Percentiles rank a stretch among this genome's conserved stretches.
Evolutionary conservation across 495 filamentous ascomycete genomes (phyloP).

Genomic region (Podospora appendiculata): DNA sequence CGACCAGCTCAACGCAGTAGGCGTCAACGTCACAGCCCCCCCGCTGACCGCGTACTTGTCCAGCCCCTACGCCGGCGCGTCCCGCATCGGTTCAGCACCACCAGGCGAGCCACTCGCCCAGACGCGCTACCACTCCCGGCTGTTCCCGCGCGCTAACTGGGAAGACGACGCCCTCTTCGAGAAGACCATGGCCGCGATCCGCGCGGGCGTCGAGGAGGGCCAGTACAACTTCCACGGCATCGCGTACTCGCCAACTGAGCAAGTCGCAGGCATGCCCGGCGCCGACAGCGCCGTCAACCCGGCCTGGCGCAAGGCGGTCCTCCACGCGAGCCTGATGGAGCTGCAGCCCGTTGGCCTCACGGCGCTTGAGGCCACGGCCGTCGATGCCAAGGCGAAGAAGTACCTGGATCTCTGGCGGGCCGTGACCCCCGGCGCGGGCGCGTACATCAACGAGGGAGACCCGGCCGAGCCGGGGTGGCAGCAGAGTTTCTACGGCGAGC

Average conservation of each 20-base stretch:
- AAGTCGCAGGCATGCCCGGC: constrained; percentile 30
- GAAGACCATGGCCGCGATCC: constrained; percentile 39
- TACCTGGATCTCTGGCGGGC: constrained; percentile 26
- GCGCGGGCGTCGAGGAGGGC: constrained; percentile 36
- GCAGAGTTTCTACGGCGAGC: constrained; percentile 45
- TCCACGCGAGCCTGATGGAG: constrained; percentile 44
- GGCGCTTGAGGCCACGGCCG: constrained; percentile 15
- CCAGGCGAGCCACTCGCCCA: constrained; percentile 17
- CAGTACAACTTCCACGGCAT: constrained; percentile 39
- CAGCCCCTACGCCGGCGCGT: constrained; percentile 15
- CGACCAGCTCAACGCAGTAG: constrained; percentile 24
- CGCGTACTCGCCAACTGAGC: constrained; percentile 22
- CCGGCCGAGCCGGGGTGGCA: constrained; percentile 51
- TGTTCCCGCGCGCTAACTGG: constrained; percentile 45
- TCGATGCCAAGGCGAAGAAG: constrained; percentile 13
- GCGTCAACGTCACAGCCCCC: constrained; percentile 23
- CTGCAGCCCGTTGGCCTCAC: constrained; percentile 15
- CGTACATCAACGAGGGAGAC: constrained; percentile 44
- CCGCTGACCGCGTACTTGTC: constrained; percentile 2
- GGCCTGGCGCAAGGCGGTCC: constrained; percentile 44
- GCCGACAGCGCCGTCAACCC: constrained; percentile 43
- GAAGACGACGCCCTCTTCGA: constrained; percentile 32
- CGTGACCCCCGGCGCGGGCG: constrained; percentile 27
- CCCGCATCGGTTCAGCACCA: not conserved
- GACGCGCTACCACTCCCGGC: constrained; percentile 40